A percentile compares a stretch with the other conserved stretches of the same genome.
Evolutionary conservation across 495 filamentous ascomycete genomes (phyloP).

Genomic region (Trichoderma gamsii): DNA sequence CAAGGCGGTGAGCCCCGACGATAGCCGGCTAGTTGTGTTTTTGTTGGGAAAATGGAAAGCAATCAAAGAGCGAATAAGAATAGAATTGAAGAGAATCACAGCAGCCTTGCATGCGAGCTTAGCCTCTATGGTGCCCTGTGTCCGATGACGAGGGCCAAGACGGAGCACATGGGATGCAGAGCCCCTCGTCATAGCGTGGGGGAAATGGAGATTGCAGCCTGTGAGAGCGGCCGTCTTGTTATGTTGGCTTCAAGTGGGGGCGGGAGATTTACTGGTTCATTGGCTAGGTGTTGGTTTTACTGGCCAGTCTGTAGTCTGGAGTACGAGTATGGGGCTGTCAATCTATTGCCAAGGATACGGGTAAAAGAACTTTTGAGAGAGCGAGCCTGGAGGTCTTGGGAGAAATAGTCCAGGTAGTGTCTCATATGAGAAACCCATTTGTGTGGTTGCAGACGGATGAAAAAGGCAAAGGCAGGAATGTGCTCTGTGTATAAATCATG

Average conservation of each 20-base stretch:
- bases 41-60: not conserved
- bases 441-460: not conserved
- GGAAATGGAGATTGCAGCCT: not conserved
- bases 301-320: not conserved
- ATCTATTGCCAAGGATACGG: not conserved
- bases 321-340: not conserved
- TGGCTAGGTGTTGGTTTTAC: not conserved
- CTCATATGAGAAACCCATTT: too few species aligned
- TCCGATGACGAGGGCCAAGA: constrained; percentile 7
- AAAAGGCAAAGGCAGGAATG: not conserved
- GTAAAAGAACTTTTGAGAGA: not conserved
- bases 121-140: not conserved
- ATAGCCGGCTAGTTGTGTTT: not conserved
- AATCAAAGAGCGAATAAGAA: not conserved
- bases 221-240: not conserved
- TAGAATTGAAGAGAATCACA: not conserved
- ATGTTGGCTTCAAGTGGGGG: not conserved
- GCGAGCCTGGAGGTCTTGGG: not conserved
- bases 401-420: not conserved
- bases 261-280: not conserved
- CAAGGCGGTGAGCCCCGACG: not conserved
- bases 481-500: not conserved
- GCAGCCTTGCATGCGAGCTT: not conserved
- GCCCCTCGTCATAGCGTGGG: not conserved
- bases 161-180: not conserved